These are phyloP conservation scores for Paramyrothecium roridum DNA, from an alignment of 2,329 filamentous ascomycete genomes.

Conservation along the genomic window DNA sequence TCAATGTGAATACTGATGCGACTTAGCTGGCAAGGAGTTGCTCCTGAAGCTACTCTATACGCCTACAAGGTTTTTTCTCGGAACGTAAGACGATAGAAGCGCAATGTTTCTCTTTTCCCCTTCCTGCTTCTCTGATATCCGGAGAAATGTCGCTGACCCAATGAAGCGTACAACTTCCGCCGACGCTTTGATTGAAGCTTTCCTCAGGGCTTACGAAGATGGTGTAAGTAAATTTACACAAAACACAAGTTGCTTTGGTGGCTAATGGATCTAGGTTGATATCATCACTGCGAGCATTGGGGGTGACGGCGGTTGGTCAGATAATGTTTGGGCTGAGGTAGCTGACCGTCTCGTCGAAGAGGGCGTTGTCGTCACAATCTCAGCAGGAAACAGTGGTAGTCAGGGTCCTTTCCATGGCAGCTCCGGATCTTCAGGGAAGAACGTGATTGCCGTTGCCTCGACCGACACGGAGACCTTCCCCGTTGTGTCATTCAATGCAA, in stretches of 20 bases:
- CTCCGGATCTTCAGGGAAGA: conserved; percentile 26
- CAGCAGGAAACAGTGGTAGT: conserved; percentile 41
- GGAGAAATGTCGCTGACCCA: background rate
- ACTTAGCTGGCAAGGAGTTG: conserved; percentile 16
- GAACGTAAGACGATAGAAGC: background rate
- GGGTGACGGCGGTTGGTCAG: conserved; percentile 18
- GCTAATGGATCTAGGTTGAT: conserved; percentile 22
- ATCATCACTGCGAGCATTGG: conserved; percentile 28
- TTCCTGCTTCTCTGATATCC: too few species aligned
- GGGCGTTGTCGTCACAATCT: conserved; percentile 38
- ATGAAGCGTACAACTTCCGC: background rate
- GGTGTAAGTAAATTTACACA: conserved; percentile 6
- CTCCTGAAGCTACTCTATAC: conserved; percentile 19
- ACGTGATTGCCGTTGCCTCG: conserved; percentile 40
- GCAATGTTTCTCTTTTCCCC: too few species aligned
- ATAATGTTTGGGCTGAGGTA: conserved; percentile 25
- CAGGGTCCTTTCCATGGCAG: conserved; percentile 26
- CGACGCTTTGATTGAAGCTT: conserved; percentile 26
- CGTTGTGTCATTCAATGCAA: conserved; percentile 18
- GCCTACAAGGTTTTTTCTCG: conserved; percentile 22
- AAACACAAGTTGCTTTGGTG: background rate
- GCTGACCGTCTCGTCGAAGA: conserved; percentile 30
- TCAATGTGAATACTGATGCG: background rate
- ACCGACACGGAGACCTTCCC: conserved; percentile 24
- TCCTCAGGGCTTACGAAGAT: conserved; percentile 28